Base-by-base conservation (phyloP, 2,329 filamentous ascomycete genomes). In the Cordyceps farinosa region DNA sequence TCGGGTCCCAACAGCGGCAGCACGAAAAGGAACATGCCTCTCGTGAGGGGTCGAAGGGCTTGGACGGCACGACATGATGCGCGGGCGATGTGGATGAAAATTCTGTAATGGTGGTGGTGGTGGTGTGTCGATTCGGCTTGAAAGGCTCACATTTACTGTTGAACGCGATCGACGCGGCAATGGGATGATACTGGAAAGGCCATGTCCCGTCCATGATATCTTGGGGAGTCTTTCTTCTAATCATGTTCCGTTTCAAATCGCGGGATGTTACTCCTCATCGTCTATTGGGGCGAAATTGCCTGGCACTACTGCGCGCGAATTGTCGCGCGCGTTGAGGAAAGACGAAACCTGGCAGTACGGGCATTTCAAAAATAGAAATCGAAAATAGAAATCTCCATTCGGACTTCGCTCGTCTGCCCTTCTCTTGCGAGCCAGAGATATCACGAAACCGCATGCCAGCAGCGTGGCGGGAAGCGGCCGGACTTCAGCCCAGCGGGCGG, bases 361-460 rank as follows among this genome's bases (percentile, higher is more conserved):
- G 38, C 11, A 40, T 40, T 13, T 40, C 38, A 3, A 10, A 40
- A 11, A 22, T 22, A 22, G 22, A 22, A 22, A 22, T 22, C 22
- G 22, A 22, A 22, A 22, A 22, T 40, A 5, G 47, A 15, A n/a
- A 36, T n/a, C 17, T 52, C 8, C 32, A 22, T 42, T 6, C 22
- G 3, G 15, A 7, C 27, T 15, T 44, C 1, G 22, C 27, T 6
- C 17, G 6, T n/a, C 6, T 36, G 15, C 42, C 13, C 9, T 36
- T 34, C 54, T 22, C 32, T 29, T 10, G 10, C 3, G 10, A 15
- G 15, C 5, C 29, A 47, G n/a, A 27, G 29, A 57, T 30, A 32
- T 38, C 42, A 47, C 54, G 15, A 56, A 27, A 42, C 42, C 54
- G 42, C 54, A 57, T 57, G 38, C 54, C 54, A 47, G 10, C 34